Base-by-base conservation (phyloP, 2,329 filamentous ascomycete genomes). In the Aspergillus floridensis region DNA sequence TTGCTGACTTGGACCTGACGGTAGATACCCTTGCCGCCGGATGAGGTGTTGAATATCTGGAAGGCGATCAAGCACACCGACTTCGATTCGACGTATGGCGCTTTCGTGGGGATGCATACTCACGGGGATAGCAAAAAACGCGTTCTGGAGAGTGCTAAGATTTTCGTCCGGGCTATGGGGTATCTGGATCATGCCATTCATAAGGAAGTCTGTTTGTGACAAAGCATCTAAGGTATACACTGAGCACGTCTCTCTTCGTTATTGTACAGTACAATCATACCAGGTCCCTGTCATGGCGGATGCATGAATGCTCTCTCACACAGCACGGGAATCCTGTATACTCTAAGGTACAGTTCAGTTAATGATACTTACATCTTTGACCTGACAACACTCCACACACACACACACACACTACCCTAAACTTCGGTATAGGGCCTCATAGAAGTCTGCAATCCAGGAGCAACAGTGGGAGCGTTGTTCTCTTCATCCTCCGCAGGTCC, bases 81-180 rank as follows among this genome's bases (percentile, higher is more conserved):
- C 1, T 93, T 92, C 65, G 76, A 76, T 12, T 84, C 84, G 60
- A 88, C 89, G 6, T 86, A 90, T 72, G 88, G 90, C 0, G 85
- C 84, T 0, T 91, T 93, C 63, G 66, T 80, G 2, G 85, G 84
- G 0, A 80, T 82, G 68, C 88, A 92, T 66, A 84, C 92, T 2
- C 77, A 81, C 59, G 75, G 68, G 5, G 76, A 81, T 63, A 78
- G 91, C 56, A 92, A 89, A 78, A 70, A 72, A 59, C 82, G 88
- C 63, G 81, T 93, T 26, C 68, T 92, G 69, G 85, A 91, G 60
- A 93, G 90, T 71, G 91, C 91, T 82, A 85, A 91, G 78, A 89
- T 91, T 21, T 89, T 92, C 69, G 79, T 88, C 2, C 78, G 70
- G 64, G 77, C 69, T 4, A 75, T 75, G 72, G 73, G 74, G 16